Evolutionary conservation across 768 basidiomycete species (phyloP).

Genomic region (Podaxis sp.): DNA sequence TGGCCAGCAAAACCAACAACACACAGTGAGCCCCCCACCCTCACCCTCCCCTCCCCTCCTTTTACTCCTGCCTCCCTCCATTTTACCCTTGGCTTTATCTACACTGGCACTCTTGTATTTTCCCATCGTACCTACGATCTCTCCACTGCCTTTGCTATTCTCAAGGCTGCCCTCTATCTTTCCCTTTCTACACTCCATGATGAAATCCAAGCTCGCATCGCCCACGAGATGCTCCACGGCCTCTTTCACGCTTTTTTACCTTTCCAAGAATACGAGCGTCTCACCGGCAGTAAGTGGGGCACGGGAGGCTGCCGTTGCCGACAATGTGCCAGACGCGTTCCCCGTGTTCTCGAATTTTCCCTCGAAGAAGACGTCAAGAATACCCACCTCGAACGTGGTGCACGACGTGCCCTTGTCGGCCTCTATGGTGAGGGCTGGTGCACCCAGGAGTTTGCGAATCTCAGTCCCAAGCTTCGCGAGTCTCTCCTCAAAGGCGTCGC

Average conservation of each 20-base stretch:
- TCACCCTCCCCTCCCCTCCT: conserved; percentile 83
- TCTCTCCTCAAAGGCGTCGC: conserved; percentile 68
- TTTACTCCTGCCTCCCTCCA: conserved; percentile 94
- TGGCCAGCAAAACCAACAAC: conserved; percentile 37
- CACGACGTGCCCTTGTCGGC: conserved; percentile 71
- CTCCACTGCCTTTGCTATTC: conserved; percentile 84
- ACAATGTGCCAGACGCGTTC: conserved; percentile 76
- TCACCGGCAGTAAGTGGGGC: conserved; percentile 76
- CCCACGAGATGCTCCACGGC: conserved; percentile 87
- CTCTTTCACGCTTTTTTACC: conserved; percentile 81
- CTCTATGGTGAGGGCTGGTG: conserved; percentile 91
- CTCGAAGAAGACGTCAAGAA: conserved; percentile 74
- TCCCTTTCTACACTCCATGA: conserved; percentile 64
- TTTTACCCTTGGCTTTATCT: conserved; percentile 92
- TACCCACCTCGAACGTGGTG: conserved; percentile 61
- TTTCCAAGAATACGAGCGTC: conserved; percentile 72
- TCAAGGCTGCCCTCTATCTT: conserved; percentile 80
- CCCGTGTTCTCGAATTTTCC: conserved; percentile 82
- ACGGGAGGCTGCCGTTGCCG: conserved; percentile 80
- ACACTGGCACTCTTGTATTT: conserved; percentile 91
- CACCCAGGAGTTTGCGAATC: conserved; percentile 69
- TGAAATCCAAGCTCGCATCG: conserved; percentile 80
- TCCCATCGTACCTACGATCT: conserved; percentile 93
- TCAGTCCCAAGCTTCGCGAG: conserved; percentile 63
- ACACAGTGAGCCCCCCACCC: conserved; percentile 42